phyloP scores from a whole-genome alignment of 192 early-diverging fungal species.

The Mortierella alpina region DNA sequence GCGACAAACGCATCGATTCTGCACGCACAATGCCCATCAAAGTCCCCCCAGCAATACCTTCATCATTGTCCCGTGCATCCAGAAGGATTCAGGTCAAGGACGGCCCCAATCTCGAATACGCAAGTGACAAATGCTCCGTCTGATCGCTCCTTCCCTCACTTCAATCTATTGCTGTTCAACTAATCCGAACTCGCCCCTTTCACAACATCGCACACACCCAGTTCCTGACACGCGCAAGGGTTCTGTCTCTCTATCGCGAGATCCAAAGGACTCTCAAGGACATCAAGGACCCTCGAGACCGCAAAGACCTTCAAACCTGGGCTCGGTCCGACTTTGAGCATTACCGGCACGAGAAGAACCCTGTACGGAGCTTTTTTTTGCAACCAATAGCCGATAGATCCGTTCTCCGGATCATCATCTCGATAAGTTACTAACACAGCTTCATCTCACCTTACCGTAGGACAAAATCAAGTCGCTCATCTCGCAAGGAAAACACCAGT shows the following conservation, averaged over 20 bases:
- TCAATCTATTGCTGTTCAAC: neutral
- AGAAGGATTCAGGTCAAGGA: slow-evolving; percentile 28
- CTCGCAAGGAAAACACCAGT: slow-evolving; percentile 52
- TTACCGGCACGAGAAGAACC: slow-evolving; percentile 42
- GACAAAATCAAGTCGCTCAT: slow-evolving; percentile 51
- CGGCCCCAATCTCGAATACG: slow-evolving; percentile 50
- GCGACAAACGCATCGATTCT: neutral
- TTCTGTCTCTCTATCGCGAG: slow-evolving; percentile 43
- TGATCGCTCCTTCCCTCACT: neutral
- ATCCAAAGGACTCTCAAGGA: slow-evolving; percentile 41
- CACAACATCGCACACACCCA: slow-evolving; percentile 7
- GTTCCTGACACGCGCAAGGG: slow-evolving; percentile 49
- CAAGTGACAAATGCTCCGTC: slow-evolving; percentile 8
- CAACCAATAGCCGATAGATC: neutral
- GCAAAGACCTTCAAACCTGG: slow-evolving; percentile 43
- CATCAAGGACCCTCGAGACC: slow-evolving; percentile 37
- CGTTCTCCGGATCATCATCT: neutral
- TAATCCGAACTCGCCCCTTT: neutral
- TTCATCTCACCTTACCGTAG: neutral
- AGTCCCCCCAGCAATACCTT: slow-evolving; percentile 31
- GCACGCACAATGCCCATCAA: slow-evolving; percentile 7
- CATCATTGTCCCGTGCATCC: slow-evolving; percentile 34
- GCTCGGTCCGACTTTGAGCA: slow-evolving; percentile 51
- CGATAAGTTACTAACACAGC: neutral
- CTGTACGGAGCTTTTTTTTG: slow-evolving; percentile 13